Conservation (phyloP, 768 basidiomycete genomes). For the Boletales sp. region DNA sequence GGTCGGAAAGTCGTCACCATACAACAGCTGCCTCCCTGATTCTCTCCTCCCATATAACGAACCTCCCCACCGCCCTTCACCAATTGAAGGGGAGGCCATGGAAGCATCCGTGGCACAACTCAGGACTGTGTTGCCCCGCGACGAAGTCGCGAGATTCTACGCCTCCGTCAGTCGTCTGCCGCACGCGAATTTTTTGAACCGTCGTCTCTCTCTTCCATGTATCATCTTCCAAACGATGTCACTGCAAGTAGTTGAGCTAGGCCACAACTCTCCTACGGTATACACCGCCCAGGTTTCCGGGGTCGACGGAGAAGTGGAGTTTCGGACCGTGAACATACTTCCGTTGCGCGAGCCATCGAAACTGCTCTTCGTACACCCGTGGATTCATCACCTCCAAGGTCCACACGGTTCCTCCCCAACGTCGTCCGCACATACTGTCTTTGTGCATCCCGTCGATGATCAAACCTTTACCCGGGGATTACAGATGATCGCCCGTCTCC, state of each 20-base stretch:
- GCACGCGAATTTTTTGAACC: background rate
- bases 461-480: background rate
- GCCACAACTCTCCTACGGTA: background rate
- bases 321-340: background rate
- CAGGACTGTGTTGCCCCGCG: background rate
- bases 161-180: background rate
- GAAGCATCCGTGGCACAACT: background rate
- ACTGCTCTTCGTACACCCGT: constrained; percentile 4
- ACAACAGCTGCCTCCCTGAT: constrained; percentile 12
- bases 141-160: background rate
- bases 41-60: background rate
- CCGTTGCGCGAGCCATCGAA: background rate
- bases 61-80: background rate
- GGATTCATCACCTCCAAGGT: constrained; percentile 2
- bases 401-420: background rate
- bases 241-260: background rate
- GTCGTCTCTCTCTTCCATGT: constrained; percentile 7
- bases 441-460: background rate
- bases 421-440: background rate
- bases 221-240: background rate
- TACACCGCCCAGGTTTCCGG: background rate
- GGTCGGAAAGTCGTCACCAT: constrained; percentile 7
- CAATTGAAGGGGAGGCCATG: background rate
- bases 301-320: background rate
- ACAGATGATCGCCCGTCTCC: constrained; percentile 2